Evolutionary conservation across 192 early-diverging fungal genomes (phyloP).

Genomic region (Haplosporangium gracile): DNA sequence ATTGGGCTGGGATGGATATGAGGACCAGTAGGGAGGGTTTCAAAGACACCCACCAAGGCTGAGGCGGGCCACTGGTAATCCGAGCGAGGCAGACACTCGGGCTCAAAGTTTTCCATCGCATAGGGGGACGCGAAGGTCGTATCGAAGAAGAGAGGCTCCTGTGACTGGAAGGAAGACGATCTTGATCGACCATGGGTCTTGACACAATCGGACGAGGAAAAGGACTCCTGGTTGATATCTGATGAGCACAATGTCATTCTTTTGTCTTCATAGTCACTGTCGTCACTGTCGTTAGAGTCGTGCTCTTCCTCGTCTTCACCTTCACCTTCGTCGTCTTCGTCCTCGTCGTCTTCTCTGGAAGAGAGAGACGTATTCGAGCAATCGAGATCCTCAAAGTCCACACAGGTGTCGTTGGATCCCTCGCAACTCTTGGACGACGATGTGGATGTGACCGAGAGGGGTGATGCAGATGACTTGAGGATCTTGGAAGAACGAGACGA

Average conservation of each 20-base stretch:
- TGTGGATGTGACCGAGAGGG: not conserved
- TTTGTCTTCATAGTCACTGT: not conserved
- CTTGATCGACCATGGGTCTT: not conserved
- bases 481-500: not conserved
- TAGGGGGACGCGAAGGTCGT: not conserved
- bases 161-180: not conserved
- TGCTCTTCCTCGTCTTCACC: not conserved
- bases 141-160: not conserved
- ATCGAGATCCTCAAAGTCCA: not conserved
- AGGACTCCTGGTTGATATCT: not conserved
- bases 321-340: no score
- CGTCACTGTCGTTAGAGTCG: not conserved
- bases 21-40: not conserved
- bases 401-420: not conserved
- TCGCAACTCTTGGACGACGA: not conserved
- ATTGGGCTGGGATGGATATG: not conserved
- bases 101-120: constrained; percentile 39
- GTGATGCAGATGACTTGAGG: not conserved
- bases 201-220: not conserved
- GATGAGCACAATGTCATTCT: not conserved
- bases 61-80: constrained; percentile 15
- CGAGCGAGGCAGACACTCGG: constrained; percentile 35
- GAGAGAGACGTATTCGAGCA: not conserved
- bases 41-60: not conserved
- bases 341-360: not conserved